Conservation (phyloP, 805 yeast genomes). For the Candida railenensis region DNA sequence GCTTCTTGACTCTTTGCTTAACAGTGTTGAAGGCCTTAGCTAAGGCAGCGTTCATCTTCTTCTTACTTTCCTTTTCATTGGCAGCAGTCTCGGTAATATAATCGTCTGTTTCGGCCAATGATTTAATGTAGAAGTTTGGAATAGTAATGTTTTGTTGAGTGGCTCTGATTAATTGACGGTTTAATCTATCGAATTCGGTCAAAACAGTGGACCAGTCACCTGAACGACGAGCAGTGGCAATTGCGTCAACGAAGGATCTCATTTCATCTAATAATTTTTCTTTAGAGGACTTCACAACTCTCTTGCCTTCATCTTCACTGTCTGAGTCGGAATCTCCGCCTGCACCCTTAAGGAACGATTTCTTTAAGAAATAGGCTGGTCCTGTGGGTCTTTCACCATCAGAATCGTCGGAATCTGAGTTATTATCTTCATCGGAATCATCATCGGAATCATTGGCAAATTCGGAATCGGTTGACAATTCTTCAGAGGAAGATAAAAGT, state of each 20-base stretch:
- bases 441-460: conserved; percentile 45
- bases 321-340: conserved; percentile 42
- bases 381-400: conserved; percentile 38
- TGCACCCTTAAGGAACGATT: conserved; percentile 43
- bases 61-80: conserved; percentile 53
- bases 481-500: conserved; percentile 48
- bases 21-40: conserved; percentile 85
- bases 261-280: conserved; percentile 91
- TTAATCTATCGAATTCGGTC: conserved; percentile 75
- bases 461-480: conserved; percentile 45
- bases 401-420: conserved; percentile 35
- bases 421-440: conserved; percentile 22
- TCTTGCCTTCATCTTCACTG: conserved; percentile 68
- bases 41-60: conserved; percentile 77
- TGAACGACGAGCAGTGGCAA: conserved; percentile 65
- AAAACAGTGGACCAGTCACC: conserved; percentile 79
- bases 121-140: conserved; percentile 70
- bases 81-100: conserved; percentile 52
- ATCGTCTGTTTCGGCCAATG: conserved; percentile 72
- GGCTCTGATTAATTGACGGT: conserved; percentile 63
- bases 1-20: conserved; percentile 85
- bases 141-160: conserved; percentile 73
- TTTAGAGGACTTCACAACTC: conserved; percentile 88
- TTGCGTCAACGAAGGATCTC: conserved; percentile 59
- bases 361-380: conserved; percentile 56